These are phyloP conservation scores for Astraeus odoratus DNA, from an alignment of 768 basidiomycete species.

Conservation along the genomic window DNA sequence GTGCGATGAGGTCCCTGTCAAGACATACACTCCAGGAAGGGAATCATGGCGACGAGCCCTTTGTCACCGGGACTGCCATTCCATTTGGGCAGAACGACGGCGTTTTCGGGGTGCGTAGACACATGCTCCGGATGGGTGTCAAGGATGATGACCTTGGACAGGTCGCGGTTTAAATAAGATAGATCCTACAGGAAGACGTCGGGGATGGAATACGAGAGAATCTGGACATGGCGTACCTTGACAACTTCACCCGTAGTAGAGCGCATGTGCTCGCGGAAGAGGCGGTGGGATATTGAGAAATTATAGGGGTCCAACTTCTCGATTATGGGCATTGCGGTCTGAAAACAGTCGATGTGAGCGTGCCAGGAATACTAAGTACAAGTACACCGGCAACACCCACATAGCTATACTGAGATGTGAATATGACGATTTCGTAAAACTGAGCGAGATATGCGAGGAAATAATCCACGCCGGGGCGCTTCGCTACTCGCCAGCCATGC, in stretches of 20 bases:
- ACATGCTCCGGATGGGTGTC: conserved; percentile 81
- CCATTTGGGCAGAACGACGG: conserved; percentile 82
- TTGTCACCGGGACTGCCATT: conserved; percentile 67
- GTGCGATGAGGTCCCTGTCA: not conserved
- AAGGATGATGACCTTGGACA: conserved; percentile 81
- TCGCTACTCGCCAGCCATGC: conserved; percentile 95
- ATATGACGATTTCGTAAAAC: conserved; percentile 97
- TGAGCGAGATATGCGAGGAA: conserved; percentile 96
- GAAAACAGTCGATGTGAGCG: conserved; percentile 2
- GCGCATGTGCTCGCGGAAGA: conserved; percentile 91
- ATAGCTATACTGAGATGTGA: conserved; percentile 85
- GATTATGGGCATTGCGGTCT: conserved; percentile 85
- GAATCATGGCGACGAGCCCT: conserved; percentile 87
- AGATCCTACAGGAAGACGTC: conserved; percentile 52
- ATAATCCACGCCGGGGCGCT: conserved; percentile 96
- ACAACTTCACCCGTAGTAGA: conserved; percentile 76
- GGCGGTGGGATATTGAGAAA: conserved; percentile 80
- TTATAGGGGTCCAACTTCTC: conserved; percentile 94
- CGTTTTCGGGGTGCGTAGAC: conserved; percentile 80
- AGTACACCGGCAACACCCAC: conserved; percentile 40
- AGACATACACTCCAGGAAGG: conserved; percentile 86
- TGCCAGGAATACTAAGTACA: not conserved
- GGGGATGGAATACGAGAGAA: not conserved
- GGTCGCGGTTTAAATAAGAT: conserved; percentile 89
- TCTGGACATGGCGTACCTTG: conserved; percentile 46